Percentiles rank a stretch among this genome's conserved stretches.
Conservation (phyloP, 2,329 filamentous ascomycete genomes). For the Parastagonospora nodorum region DNA sequence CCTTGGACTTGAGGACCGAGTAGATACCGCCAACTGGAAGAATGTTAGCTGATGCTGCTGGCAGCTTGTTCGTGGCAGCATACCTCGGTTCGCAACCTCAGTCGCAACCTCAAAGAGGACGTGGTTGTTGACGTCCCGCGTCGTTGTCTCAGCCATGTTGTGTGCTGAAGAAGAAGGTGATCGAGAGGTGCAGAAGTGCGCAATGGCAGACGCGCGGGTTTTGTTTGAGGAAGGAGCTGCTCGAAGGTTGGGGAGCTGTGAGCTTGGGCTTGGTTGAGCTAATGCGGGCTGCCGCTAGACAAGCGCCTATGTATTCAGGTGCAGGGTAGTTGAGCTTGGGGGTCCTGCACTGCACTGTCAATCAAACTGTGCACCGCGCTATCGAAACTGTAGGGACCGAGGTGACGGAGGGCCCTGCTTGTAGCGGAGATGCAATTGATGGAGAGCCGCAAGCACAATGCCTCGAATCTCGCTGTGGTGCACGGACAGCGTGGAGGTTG, state of each 20-base stretch:
- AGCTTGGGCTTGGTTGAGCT: slow-evolving; percentile 31
- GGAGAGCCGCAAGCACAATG: background rate
- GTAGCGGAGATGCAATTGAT: slow-evolving; percentile 1
- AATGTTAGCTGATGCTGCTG: slow-evolving; percentile 17
- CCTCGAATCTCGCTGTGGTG: slow-evolving; percentile 11
- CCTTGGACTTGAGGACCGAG: slow-evolving; percentile 98
- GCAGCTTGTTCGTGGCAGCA: slow-evolving; percentile 11
- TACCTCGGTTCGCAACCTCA: slow-evolving; percentile 95
- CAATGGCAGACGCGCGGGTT: slow-evolving; percentile 15
- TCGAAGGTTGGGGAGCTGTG: slow-evolving; percentile 20
- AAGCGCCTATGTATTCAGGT: slow-evolving; percentile 24
- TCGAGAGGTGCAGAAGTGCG: slow-evolving; percentile 5
- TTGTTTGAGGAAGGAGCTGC: slow-evolving; percentile 18
- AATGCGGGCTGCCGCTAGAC: slow-evolving; percentile 35
- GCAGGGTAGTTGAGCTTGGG: slow-evolving; percentile 19
- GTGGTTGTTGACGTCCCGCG: slow-evolving; percentile 86
- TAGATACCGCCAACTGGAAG: slow-evolving; percentile 91
- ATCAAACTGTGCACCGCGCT: slow-evolving; percentile 23
- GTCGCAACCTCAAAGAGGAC: slow-evolving; percentile 96
- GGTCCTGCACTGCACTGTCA: slow-evolving; percentile 13
- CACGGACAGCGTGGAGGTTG: slow-evolving; percentile 25
- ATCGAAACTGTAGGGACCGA: slow-evolving; percentile 13
- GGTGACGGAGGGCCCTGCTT: background rate
- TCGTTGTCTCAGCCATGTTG: slow-evolving; percentile 34
- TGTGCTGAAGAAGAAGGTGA: slow-evolving; percentile 6